Evolutionary conservation across 306 rosid genomes (phyloP), one percentile per base, ranked within the genome.

Genomic region (Ormosia emarginata): DNA sequence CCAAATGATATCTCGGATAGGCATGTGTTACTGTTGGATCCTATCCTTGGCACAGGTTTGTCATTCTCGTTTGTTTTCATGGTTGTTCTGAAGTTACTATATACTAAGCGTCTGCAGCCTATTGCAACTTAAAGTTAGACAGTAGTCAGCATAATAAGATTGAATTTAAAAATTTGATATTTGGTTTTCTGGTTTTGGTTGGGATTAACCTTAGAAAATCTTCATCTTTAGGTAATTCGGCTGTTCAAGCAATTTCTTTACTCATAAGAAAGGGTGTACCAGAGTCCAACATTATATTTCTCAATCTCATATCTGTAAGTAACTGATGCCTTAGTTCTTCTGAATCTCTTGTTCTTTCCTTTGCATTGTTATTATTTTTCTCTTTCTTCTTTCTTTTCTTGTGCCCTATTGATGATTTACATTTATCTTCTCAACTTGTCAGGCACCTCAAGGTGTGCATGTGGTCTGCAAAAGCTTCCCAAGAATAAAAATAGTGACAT

Each of bases 361-460:
- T 76, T 14, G 4, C 10, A 52, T 12, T 29, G 39, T 56, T 15
- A 18, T 37, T 53, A 4, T 34, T 18, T 49, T n/a, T n/a, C n/a
- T 78, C 8, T 17, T 12, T 33, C n/a, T 78, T 49, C 58, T 40
- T 32, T 10, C 65, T 50, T 65, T 72, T 81, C 14, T 8, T 30
- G 53, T 73, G 84, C 30, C 55, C 2, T 67, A 8, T n/a, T 46
- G 63, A 59, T 49, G 47, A 57, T 37, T 69, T 67, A 65, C 36
- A 12, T n/a, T n/a, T n/a, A n/a, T n/a, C 37, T 46, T 69, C 68
- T 67, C 66, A 13, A 67, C 14, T 71, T 74, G 57, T 57, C 90
- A 96, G 99, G 99, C 99, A 44, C 98, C 99, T 87, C 94, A 86
- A 83, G 99, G 99, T 44, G 92, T 94, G 62, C 98, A 94, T 84